Percentiles rank a stretch among this genome's conserved stretches.
These are phyloP conservation scores for Bacterosira constricta DNA, from an alignment of 108 stramenopile genomes.

Conservation along the genomic window DNA sequence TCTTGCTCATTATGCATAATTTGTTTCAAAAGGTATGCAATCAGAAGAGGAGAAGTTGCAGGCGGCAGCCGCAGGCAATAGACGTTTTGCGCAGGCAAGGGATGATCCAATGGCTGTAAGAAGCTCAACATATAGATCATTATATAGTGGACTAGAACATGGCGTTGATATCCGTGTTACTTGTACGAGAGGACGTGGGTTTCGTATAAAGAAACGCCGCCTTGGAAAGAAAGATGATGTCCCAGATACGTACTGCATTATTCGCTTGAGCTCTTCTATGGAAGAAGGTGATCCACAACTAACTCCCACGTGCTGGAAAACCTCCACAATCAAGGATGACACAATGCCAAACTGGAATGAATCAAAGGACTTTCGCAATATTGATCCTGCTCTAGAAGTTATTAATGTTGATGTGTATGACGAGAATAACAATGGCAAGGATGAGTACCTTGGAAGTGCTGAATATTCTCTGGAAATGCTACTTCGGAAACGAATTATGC, in stretches of 20 bases:
- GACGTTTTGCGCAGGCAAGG: slow-evolving; percentile 1
- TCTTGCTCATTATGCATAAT: too few species aligned
- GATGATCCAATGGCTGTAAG: background rate
- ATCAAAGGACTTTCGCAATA: slow-evolving; percentile 22
- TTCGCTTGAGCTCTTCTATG: slow-evolving; percentile 26
- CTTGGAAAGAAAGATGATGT: slow-evolving; percentile 52
- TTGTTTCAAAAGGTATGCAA: slow-evolving; percentile 10
- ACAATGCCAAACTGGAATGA: slow-evolving; percentile 67
- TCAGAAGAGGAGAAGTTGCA: slow-evolving; percentile 15
- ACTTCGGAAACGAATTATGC: slow-evolving; percentile 49
- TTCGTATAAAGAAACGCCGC: slow-evolving; percentile 28
- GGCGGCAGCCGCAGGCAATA: background rate
- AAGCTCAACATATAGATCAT: too few species aligned
- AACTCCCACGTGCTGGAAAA: slow-evolving; percentile 32
- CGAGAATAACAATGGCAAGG: slow-evolving; percentile 39
- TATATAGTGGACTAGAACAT: background rate
- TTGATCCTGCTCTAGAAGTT: slow-evolving; percentile 1
- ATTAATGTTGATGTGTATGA: slow-evolving; percentile 57
- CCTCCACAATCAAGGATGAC: slow-evolving; percentile 49
- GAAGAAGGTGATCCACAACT: too few species aligned
- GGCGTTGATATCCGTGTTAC: slow-evolving; percentile 37
- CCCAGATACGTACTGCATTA: slow-evolving; percentile 57
- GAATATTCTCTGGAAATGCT: slow-evolving; percentile 45
- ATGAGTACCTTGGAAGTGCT: slow-evolving; percentile 43
- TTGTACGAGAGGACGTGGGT: slow-evolving; percentile 51